Evolutionary conservation across 2,329 filamentous ascomycete species (phyloP), one percentile per base, ranked within the genome.

Genomic region (Penicillium sp.): DNA sequence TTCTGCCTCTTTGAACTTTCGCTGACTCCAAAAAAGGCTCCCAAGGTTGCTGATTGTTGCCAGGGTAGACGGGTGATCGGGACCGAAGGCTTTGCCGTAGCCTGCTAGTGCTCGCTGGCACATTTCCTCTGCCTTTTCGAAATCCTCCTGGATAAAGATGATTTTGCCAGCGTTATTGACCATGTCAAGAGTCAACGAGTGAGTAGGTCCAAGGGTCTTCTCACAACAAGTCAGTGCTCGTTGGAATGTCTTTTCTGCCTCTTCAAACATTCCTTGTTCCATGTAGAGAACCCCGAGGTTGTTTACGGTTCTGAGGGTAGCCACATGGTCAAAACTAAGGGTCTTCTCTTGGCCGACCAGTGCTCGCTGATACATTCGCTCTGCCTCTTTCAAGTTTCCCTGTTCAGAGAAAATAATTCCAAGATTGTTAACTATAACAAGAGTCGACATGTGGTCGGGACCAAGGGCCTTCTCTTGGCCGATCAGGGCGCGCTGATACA

Each of bases 351-450:
- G 39, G 32, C 45, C 49, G 9, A 7, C 24, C 25, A 36, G 47
- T 34, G 59, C 63, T 50, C 49, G 60, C 36, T 44, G 40, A 45
- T 55, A 58, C 57, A 64, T 58, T 37, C 47, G 32, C 41, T 61
- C 52, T 27, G 56, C 60, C 49, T 59, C 46, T 9, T 46, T 32
- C n/a, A 57, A 39, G 48, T 50, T 61, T 33, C 45, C 51, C 41
- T 60, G 50, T 13, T 52, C 13, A 35, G 6, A 35, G 46, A 29
- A 44, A 4, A 44, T 8, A 18, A 11, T 13, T 24, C 33, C 42
- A 26, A 44, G 42, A 9, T 44, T 13, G 11, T 37, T 44, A 11
- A 37, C 42, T 27, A 26, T 25, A 13, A 5, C 9, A 12, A 44
- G 33, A 26, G 42, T 44, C 4, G 29, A 44, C 11, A 4, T 45